These are phyloP conservation scores for Didymella lethalis DNA, from an alignment of 2,329 filamentous ascomycete species.

Conservation along the genomic window DNA sequence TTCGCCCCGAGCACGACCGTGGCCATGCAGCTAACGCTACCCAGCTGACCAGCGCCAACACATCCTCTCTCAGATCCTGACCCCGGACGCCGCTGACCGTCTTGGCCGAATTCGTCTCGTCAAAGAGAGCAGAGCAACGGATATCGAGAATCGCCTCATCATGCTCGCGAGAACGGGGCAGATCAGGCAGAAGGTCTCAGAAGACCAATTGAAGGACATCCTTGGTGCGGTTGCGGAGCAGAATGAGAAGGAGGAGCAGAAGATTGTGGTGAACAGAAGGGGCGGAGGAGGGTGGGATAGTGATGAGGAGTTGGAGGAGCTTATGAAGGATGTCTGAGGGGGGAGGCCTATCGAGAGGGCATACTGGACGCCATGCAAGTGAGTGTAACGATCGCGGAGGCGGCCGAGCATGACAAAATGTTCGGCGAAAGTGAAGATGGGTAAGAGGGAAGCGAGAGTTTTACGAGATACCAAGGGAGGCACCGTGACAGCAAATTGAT, in stretches of 20 bases:
- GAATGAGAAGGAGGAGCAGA: slow-evolving; percentile 68
- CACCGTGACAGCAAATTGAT: background rate
- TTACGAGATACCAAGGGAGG: background rate
- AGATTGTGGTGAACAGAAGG: slow-evolving; percentile 84
- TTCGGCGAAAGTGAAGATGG: background rate
- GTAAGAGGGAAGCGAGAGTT: background rate
- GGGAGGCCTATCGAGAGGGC: background rate
- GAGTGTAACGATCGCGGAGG: background rate
- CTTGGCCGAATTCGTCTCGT: slow-evolving; percentile 94
- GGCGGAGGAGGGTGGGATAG: slow-evolving; percentile 83
- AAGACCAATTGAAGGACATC: slow-evolving; percentile 92
- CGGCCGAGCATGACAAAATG: background rate
- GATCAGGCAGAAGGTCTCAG: slow-evolving; percentile 84
- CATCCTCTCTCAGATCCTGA: slow-evolving; percentile 90
- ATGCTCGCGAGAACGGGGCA: slow-evolving; percentile 89
- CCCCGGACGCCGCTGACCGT: slow-evolving; percentile 91
- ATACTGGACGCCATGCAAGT: background rate
- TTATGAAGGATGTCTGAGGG: slow-evolving; percentile 48
- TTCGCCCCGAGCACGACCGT: too few relatives aligned
- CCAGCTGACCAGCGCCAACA: slow-evolving; percentile 75
- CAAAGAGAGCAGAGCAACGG: slow-evolving; percentile 86
- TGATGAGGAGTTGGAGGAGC: slow-evolving; percentile 73
- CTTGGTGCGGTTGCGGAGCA: slow-evolving; percentile 81
- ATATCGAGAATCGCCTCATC: slow-evolving; percentile 92
- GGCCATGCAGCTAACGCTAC: slow-evolving; percentile 14